phyloP scores from a whole-genome alignment of 257 asterid genomes.

The Gentiana macrophylla region DNA sequence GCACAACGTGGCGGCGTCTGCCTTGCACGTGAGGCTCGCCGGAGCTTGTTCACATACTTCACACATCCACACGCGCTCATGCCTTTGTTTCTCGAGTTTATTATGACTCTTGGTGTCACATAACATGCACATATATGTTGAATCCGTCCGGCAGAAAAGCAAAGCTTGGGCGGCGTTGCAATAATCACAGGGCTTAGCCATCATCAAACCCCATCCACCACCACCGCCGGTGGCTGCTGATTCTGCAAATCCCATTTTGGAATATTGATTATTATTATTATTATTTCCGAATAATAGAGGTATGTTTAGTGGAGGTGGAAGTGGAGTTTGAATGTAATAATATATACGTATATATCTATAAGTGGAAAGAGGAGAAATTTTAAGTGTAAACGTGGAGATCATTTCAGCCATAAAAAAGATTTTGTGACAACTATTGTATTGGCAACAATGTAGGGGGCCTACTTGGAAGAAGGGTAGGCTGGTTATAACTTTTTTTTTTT shows the following conservation, averaged over 20 bases:
- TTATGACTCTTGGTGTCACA: slow-evolving; percentile 54
- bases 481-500: too few relatives aligned
- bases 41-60: slow-evolving; percentile 79
- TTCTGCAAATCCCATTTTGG: slow-evolving; percentile 15
- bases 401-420: slow-evolving; percentile 37
- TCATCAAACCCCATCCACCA: slow-evolving; percentile 19
- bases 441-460: too few relatives aligned
- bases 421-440: slow-evolving; percentile 16
- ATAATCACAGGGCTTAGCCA: slow-evolving; percentile 55
- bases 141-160: slow-evolving; percentile 56
- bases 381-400: slow-evolving; percentile 44
- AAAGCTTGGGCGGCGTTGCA: slow-evolving; percentile 59
- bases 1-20: slow-evolving; percentile 79
- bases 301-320: neutral
- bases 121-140: slow-evolving; percentile 48
- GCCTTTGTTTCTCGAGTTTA: slow-evolving; percentile 8
- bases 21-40: slow-evolving; percentile 58
- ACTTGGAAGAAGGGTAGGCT: too few relatives aligned
- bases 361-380: slow-evolving; percentile 21
- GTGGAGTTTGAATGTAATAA: slow-evolving; percentile 11
- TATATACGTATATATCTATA: slow-evolving; percentile 19
- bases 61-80: slow-evolving; percentile 70
- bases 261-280: neutral
- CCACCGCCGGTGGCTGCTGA: slow-evolving; percentile 17
- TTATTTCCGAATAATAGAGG: neutral